Percentiles rank a stretch among this genome's conserved stretches.
phyloP scores from a whole-genome alignment of 2,329 filamentous ascomycete genomes.

The Xylariaceae sp. region DNA sequence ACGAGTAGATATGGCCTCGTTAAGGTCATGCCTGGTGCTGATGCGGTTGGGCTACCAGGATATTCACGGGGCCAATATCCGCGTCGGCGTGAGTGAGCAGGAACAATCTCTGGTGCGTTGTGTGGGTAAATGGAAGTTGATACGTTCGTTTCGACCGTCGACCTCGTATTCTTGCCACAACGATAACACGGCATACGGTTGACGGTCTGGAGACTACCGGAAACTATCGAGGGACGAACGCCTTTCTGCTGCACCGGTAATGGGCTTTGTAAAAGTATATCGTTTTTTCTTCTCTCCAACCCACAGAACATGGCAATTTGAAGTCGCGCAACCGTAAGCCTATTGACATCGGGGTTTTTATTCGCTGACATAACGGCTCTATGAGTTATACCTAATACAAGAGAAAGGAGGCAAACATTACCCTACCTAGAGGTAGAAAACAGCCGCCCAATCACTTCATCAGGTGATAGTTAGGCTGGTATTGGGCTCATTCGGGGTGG shows the following conservation, averaged over 20 bases:
- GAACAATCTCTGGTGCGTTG: not conserved
- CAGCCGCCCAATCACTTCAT: not conserved
- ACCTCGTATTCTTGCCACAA: not conserved
- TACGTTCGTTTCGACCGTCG: not conserved
- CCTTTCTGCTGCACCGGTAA: not conserved
- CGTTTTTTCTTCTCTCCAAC: not conserved
- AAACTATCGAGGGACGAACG: not conserved
- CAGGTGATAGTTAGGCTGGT: not conserved
- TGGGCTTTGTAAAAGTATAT: not conserved
- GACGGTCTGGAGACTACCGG: not conserved
- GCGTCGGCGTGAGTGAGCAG: not conserved
- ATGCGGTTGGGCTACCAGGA: not conserved
- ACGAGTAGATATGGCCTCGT: conserved; percentile 13
- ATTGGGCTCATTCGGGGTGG: not conserved
- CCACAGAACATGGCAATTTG: not conserved
- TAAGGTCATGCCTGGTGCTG: not conserved
- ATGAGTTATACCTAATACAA: too few species aligned
- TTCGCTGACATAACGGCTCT: not conserved
- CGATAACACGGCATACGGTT: not conserved
- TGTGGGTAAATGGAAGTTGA: not conserved
- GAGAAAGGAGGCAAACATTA: too few species aligned
- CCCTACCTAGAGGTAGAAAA: too few species aligned
- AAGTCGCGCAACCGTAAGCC: not conserved
- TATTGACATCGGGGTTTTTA: not conserved
- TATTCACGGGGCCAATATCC: not conserved